Evolutionary conservation across 2,329 filamentous ascomycete genomes (phyloP).

Genomic region (Pleochaeta shiraiana): DNA sequence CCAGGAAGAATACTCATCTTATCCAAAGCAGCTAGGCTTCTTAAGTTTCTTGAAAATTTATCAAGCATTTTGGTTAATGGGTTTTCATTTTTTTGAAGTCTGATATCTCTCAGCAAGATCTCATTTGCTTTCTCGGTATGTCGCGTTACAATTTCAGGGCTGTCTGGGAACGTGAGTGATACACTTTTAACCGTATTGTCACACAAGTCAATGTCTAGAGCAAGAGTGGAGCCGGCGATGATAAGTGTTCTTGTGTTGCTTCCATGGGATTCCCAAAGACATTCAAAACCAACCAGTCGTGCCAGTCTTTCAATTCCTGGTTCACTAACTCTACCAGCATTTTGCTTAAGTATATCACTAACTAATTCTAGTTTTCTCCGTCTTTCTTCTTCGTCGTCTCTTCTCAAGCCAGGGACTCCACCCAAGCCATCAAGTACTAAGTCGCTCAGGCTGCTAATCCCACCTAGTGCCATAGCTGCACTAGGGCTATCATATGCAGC

Average conservation of each 20-base stretch:
- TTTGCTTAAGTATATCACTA: constrained; percentile 17
- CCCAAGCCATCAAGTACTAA: constrained; percentile 17
- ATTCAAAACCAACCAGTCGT: constrained; percentile 42
- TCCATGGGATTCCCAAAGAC: constrained; percentile 32
- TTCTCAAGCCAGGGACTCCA: constrained; percentile 5
- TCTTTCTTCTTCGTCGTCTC: constrained; percentile 28
- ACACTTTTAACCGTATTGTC: constrained; percentile 41
- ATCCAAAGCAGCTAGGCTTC: constrained; percentile 45
- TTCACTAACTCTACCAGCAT: constrained; percentile 46
- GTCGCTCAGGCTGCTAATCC: constrained; percentile 23
- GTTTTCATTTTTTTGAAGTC: constrained; percentile 33
- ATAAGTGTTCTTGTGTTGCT: constrained; percentile 32
- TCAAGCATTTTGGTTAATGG: constrained; percentile 49
- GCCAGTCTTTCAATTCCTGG: constrained; percentile 53
- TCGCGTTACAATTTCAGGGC: constrained; percentile 32
- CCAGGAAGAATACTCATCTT: constrained; percentile 45
- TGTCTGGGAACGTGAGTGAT: constrained; percentile 38
- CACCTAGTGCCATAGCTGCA: constrained; percentile 36
- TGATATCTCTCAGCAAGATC: constrained; percentile 44
- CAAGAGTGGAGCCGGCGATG: constrained; percentile 37
- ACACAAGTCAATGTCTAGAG: constrained; percentile 37
- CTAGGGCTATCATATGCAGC: constrained; percentile 39
- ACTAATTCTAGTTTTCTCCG: constrained; percentile 22
- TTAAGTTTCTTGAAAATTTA: constrained; percentile 48
- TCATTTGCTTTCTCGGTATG: constrained; percentile 38